These are phyloP conservation scores for Saccharomycopsis oosterbeekiorum DNA, from an alignment of 805 yeast species.

Conservation along the genomic window DNA sequence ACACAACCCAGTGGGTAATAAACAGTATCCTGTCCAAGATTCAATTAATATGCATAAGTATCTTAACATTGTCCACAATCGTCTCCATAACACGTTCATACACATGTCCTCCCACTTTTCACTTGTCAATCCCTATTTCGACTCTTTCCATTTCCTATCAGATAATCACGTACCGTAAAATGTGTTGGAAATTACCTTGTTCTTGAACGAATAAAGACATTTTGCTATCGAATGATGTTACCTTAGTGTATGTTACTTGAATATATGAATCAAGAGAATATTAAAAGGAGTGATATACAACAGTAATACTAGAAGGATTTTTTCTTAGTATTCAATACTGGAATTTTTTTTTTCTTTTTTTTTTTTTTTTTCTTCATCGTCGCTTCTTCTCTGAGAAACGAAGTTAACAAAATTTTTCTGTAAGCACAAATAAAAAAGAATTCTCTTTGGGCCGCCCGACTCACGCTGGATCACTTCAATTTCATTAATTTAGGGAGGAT, in stretches of 20 bases:
- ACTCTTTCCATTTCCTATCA: neutral
- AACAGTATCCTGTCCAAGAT: too few species aligned
- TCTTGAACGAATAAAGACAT: constrained; percentile 98
- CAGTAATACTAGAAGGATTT: neutral
- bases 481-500: too few species aligned
- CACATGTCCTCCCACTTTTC: too few species aligned
- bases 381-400: neutral
- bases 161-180: constrained; percentile 79
- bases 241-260: neutral
- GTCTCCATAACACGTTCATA: too few species aligned
- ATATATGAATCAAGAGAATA: neutral
- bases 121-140: too few species aligned
- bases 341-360: neutral
- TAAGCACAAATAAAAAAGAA: too few species aligned
- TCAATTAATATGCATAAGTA: too few species aligned
- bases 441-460: too few species aligned
- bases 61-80: too few species aligned
- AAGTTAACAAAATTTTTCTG: too few species aligned
- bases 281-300: neutral
- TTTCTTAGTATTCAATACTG: neutral
- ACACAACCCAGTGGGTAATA: too few species aligned
- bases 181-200: constrained; percentile 99
- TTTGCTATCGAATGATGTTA: constrained; percentile 26
- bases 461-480: too few species aligned
- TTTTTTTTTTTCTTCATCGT: neutral